These are phyloP conservation scores for Backusella parvicylindrica DNA, from an alignment of 192 early-diverging fungal genomes.

Conservation along the genomic window DNA sequence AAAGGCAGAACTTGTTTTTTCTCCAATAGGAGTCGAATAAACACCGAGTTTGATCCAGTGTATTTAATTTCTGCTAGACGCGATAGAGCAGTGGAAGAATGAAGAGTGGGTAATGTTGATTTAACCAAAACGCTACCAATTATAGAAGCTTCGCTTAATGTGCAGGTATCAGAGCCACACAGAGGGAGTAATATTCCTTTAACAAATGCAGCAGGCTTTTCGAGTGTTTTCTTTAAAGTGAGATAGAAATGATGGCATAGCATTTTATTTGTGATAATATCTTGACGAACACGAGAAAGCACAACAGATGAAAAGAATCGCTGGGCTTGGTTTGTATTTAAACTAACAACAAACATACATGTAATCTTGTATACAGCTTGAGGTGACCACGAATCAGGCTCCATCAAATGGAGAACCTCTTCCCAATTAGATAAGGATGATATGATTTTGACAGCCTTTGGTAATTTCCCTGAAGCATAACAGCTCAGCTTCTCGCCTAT, in stretches of 20 bases:
- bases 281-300: slow-evolving; percentile 87
- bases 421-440: slow-evolving; percentile 96
- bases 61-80: slow-evolving; percentile 97
- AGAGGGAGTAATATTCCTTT: slow-evolving; percentile 95
- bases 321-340: slow-evolving; percentile 90
- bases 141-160: slow-evolving; percentile 93
- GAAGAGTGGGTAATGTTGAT: slow-evolving; percentile 91
- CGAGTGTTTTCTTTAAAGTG: slow-evolving; percentile 92
- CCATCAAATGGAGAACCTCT: slow-evolving; percentile 89
- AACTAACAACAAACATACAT: slow-evolving; percentile 90
- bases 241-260: slow-evolving; percentile 96
- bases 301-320: slow-evolving; percentile 84
- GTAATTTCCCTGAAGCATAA: slow-evolving; percentile 92
- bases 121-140: slow-evolving; percentile 90
- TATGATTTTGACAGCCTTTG: slow-evolving; percentile 99
- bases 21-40: slow-evolving; percentile 93
- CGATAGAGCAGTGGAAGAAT: slow-evolving; percentile 90
- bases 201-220: slow-evolving; percentile 97
- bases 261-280: slow-evolving; percentile 95
- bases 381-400: slow-evolving; percentile 89
- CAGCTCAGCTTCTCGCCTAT: slow-evolving; percentile 85
- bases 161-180: slow-evolving; percentile 87
- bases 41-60: slow-evolving; percentile 88
- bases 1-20: slow-evolving; percentile 97
- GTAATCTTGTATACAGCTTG: slow-evolving; percentile 95